Evolutionary conservation across 2,329 filamentous ascomycete species (phyloP).

Genomic region (Aspergillus piperis): DNA sequence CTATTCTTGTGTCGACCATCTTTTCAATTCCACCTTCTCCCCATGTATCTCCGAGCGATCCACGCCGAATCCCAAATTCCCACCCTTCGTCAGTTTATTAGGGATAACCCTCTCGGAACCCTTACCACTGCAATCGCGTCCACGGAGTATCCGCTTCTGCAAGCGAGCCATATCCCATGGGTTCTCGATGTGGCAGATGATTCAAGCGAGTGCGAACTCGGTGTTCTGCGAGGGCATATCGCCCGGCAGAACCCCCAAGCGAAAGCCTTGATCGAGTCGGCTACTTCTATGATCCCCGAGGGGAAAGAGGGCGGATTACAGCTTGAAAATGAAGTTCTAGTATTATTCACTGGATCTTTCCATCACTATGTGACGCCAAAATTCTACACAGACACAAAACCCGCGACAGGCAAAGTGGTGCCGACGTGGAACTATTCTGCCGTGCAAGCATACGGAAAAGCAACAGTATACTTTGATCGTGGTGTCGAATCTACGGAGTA

Average conservation of each 20-base stretch:
- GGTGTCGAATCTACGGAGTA: background rate
- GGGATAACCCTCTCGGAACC: constrained; percentile 62
- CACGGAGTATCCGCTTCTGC: constrained; percentile 52
- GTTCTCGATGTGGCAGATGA: constrained; percentile 50
- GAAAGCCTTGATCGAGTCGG: constrained; percentile 59
- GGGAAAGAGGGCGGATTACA: constrained; percentile 8
- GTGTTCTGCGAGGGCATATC: constrained; percentile 56
- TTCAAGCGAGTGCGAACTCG: constrained; percentile 42
- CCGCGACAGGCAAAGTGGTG: background rate
- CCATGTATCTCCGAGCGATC: constrained; percentile 59
- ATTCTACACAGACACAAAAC: background rate
- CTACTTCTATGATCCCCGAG: constrained; percentile 25
- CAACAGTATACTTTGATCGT: background rate
- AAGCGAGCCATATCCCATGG: constrained; percentile 64
- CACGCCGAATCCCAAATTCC: constrained; percentile 56
- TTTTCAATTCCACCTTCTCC: too few species aligned
- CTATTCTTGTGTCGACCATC: too few species aligned
- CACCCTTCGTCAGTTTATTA: constrained; percentile 56
- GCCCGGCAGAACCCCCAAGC: constrained; percentile 65
- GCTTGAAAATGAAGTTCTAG: background rate
- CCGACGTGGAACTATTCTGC: background rate
- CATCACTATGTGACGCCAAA: background rate
- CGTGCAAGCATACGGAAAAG: background rate
- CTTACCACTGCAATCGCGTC: constrained; percentile 64
- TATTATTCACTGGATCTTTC: background rate